Evolutionary conservation across 2,329 filamentous ascomycete genomes (phyloP), one percentile per base, ranked within the genome.

Genomic region (Xylaria sp.): DNA sequence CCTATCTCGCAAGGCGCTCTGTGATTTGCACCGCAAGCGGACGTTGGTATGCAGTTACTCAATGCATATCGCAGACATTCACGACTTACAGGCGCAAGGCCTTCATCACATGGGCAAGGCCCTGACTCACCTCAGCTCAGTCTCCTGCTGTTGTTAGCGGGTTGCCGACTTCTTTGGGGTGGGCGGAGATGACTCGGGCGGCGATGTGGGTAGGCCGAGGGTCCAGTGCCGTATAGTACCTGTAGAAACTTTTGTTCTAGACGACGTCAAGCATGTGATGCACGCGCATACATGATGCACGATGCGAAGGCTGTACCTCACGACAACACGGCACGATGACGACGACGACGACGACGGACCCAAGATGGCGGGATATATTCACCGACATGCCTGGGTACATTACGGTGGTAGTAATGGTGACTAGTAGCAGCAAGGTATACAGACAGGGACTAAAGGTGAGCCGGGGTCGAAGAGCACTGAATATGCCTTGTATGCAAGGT

Each of bases 401-500:
- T 31, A 31, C 28, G 9, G 28, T 31, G 28, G 28, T 31, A 31
- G 28, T 5, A 31, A 9, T 5, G 28, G 9, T 31, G 28, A n/a
- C n/a, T n/a, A n/a, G n/a, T n/a, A n/a, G n/a, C n/a, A n/a, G n/a
- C n/a, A n/a, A n/a, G n/a, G n/a, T n/a, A n/a, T n/a, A n/a, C n/a
- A n/a, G n/a, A n/a, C n/a, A n/a, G n/a, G n/a, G n/a, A n/a, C n/a
- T n/a, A n/a, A n/a, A 35, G 47, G 38, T 37, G 19, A 33, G 37
- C 21, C 3, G 14, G n/a, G 11, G 11, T 14, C 11, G 42, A 8
- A 31, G 2, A 15, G 21, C 43, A 5, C 25, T 9, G 25, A 67
- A 54, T 67, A 60, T 65, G 65, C 65, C 65, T 67, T 60, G 62
- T 47, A 57, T 12, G 47, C 28, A 43, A 51, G 51, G 25, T 53